Conservation (phyloP, 177 flowering plant species). For the Tripterygium wilfordii region DNA sequence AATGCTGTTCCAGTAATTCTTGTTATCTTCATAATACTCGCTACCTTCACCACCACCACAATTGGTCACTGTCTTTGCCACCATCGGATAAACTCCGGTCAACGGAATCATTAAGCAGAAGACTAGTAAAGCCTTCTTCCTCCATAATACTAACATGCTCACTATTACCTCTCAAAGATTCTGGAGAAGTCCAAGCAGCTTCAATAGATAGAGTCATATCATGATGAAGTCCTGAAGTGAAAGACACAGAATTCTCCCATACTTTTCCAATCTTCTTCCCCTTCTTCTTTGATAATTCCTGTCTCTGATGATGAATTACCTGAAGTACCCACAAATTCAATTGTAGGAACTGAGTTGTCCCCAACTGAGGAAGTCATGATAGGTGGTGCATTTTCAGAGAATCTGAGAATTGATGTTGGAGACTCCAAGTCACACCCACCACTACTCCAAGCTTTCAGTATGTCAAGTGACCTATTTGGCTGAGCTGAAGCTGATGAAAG, state of each 20-base stretch:
- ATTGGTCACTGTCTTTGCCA: conserved; percentile 25
- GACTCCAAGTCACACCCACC: conserved; percentile 40
- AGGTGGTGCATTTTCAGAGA: conserved; percentile 28
- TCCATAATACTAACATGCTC: conserved; percentile 18
- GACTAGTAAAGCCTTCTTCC: conserved; percentile 64
- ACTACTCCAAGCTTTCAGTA: conserved; percentile 40
- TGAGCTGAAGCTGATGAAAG: too few relatives aligned
- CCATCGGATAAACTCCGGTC: conserved; percentile 21
- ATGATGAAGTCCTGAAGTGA: conserved; percentile 15
- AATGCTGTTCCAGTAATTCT: conserved; percentile 84
- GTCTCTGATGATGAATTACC: conserved; percentile 23
- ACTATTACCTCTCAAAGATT: conserved; percentile 9
- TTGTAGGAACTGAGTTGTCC: conserved; percentile 18
- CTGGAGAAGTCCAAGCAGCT: conserved; percentile 16
- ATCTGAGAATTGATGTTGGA: conserved; percentile 61
- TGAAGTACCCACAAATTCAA: conserved; percentile 34
- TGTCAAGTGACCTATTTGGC: conserved; percentile 27
- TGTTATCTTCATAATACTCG: conserved; percentile 48
- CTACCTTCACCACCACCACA: conserved; percentile 16
- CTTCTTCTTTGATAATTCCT: conserved; percentile 31
- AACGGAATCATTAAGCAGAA: conserved; percentile 35
- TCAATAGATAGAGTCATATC: conserved; percentile 22
- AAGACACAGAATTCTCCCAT: conserved; percentile 20
- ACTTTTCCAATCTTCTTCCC: conserved; percentile 30
- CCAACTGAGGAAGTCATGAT: conserved; percentile 14